Evolutionary conservation across 2,329 filamentous ascomycete genomes (phyloP), one percentile per base, ranked within the genome.

Genomic region (Cladosporium velox): DNA sequence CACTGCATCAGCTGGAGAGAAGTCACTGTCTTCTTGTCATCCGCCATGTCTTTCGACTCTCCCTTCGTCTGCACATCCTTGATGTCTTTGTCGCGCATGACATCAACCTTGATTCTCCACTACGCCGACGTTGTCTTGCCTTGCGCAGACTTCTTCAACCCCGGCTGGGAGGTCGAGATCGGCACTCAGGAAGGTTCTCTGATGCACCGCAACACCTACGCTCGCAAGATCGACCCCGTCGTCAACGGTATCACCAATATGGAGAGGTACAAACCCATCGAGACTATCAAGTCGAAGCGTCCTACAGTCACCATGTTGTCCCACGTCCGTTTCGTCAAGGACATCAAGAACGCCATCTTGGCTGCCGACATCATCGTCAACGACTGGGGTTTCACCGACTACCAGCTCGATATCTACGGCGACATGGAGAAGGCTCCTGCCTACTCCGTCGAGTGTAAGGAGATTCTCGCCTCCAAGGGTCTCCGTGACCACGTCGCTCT

Each of bases 1-100:
- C 86, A 88, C 72, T 85, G 84, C 21, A 88, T 88, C 68, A 84
- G 83, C 54, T 88, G 86, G 86, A 79, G 86, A 67, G 86, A 88
- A 71, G 84, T 72, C 79, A 87, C 35, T 81, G 86, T 44, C 54
- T 67, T 67, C 64, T 51, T 69, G 18, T 67, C 66, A 28, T 66
- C 67, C 30, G 67, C 67, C 10, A 65, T 67, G 64, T 69, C 66
- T 32, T 66, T 69, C 52, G 66, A 67, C 44, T 41, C 66, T 11
- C 66, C 69, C 5, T 70, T 71, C 52, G 69, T 72, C 41, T 69
- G 67, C 58, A 68, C 67, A 12, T 68, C 69, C 34, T 65, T 72
- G 30, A 69, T 72, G 15, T 67, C 68, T 5, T 65, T 71, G 30
- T 69, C 69, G 1, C 69, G 69, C 2, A 69, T 72, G 65, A 70